phyloP scores from a whole-genome alignment of 495 filamentous ascomycete species.

The Echria macrotheca region DNA sequence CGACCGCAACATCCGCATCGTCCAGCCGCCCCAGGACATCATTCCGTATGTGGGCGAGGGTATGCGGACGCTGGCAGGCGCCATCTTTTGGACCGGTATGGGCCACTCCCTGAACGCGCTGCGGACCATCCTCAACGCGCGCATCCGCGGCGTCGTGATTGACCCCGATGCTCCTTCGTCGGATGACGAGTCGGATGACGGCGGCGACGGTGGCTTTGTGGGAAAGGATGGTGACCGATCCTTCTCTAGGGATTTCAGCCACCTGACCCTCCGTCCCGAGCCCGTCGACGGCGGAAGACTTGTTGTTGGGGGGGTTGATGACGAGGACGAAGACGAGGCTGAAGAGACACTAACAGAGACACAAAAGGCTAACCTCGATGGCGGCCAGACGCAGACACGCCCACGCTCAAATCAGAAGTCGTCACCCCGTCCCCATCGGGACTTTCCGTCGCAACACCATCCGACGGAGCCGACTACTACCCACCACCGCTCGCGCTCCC shows the following conservation, averaged over 20 bases:
- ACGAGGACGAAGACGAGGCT: background rate
- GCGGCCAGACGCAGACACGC: too few relatives aligned
- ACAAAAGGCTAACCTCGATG: too few relatives aligned
- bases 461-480: background rate
- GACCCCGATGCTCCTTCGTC: background rate
- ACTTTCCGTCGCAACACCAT: background rate
- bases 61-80: constrained; percentile 9
- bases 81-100: constrained; percentile 13
- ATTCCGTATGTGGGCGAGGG: constrained; percentile 12
- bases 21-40: constrained; percentile 11
- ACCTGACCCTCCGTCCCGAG: too few relatives aligned
- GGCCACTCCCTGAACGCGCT: constrained; percentile 5
- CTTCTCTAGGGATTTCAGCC: constrained; percentile 1
- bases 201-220: too few relatives aligned
- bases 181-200: background rate
- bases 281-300: background rate
- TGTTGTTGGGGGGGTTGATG: background rate
- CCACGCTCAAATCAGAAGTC: too few relatives aligned
- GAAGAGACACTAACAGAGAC: too few relatives aligned
- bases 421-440: background rate
- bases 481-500: background rate
- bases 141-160: background rate
- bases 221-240: background rate
- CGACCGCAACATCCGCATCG: constrained; percentile 10
- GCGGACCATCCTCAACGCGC: constrained; percentile 1